Evolutionary conservation across 2,329 filamentous ascomycete genomes (phyloP), one percentile per base, ranked within the genome.

Genomic region (Fusarium sp.): DNA sequence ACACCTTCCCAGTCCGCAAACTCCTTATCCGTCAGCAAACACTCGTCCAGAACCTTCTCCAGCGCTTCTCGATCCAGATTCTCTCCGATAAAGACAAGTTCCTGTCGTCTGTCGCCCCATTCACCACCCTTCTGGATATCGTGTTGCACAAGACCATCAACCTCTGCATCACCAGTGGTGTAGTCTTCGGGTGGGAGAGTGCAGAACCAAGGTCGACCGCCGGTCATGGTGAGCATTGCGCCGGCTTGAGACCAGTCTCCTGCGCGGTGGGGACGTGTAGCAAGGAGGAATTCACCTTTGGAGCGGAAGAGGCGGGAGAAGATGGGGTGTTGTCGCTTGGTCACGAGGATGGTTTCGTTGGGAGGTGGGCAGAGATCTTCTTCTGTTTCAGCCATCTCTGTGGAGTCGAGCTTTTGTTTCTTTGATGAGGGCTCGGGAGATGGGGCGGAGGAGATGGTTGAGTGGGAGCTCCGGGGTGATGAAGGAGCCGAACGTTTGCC

Each of bases 81-180:
- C 77, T 92, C 90, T 0, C 91, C 91, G 61, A 94, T 93, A 65
- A 93, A 91, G 5, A 93, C 91, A 9, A 93, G 77, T 77, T 93
- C 91, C 76, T 93, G 91, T 4, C 91, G 83, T 2, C 91, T 83
- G 71, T 93, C 91, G 1, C 90, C 91, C 89, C 90, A 93, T 63
- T 88, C 84, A 0, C 87, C 87, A 8, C 86, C 85, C 27, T 85
- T 84, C 9, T 80, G 75, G 24, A 88, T 83, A 69, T 88, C 85
- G 59, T 86, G 82, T 44, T 79, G 74, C 15, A 87, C 83, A 0
- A 86, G 84, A 9, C 81, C 80, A 34, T 87, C 81, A 1, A 86
- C 83, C n/a, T 83, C 77, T 0, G 79, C 76, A 56, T 88, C 81
- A 51, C 85, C 81, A 0, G 86, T 86, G 4, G 63, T 81, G 75